Evolutionary conservation across 441 rosid genomes (phyloP), one percentile per base, ranked within the genome.

Genomic region (Brassica hybrid): DNA sequence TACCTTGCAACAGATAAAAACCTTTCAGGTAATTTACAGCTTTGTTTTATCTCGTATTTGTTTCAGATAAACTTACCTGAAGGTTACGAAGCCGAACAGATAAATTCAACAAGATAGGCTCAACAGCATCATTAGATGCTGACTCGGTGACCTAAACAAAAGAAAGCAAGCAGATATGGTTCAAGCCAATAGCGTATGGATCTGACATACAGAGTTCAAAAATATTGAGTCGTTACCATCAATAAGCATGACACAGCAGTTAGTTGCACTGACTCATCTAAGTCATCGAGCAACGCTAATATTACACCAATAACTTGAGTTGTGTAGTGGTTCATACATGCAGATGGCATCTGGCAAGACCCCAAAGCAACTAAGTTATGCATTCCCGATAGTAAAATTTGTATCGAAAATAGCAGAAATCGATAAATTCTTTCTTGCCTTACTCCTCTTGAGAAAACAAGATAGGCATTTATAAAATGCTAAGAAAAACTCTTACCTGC

Each of bases 211-310:
- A 25, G 54, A 66, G 68, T 60, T 50, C 70, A 73, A 32, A 73
- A 75, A 41, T 41, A 41, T 41, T 41, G n/a, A 41, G 48, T 41
- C 5, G n/a, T 41, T 41, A 94, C 99, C 96, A 76, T 87, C 79
- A 91, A 72, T 79, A 94, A 85, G 84, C 99, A 94, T 83, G 98
- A 90, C 65, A 96, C 98, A 56, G 99, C 93, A 82, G 98, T 94
- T 72, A 92, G 81, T 78, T 96, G 99, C 82, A 96, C 99, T 7
- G 97, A 88, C 81, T 92, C 97, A 68, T 92, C 96, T 58, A 85
- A 80, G 84, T 96, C 99, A 83, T 96, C 99, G 60, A 96, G 97
- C 84, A 94, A 83, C 12, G 96, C 97, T 76, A 96, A 82, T 81
- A 94, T 94, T 72, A 96, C 94, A 80, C 97, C 89, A 72, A 94